Percentiles rank a stretch among this genome's conserved stretches.
phyloP scores from a whole-genome alignment of 306 rosid species.

The Quercus cerris region DNA sequence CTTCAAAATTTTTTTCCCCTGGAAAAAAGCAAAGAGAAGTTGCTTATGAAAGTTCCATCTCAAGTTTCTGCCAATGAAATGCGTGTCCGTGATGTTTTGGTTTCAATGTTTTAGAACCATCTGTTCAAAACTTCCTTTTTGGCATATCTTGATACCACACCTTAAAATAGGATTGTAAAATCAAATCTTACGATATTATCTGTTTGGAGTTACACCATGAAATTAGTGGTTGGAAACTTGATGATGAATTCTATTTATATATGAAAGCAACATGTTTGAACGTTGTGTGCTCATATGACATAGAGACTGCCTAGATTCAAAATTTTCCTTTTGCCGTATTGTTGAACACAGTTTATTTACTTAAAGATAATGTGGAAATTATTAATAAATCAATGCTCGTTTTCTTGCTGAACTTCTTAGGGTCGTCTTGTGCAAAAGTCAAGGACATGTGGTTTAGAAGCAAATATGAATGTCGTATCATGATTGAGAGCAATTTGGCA shows the following conservation, averaged over 20 bases:
- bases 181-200: not conserved
- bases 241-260: not conserved
- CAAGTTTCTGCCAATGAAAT: not conserved
- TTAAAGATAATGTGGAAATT: not conserved
- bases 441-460: slow-evolving; percentile 28
- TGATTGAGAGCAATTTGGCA: slow-evolving; percentile 87
- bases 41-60: not conserved
- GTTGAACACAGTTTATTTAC: not conserved
- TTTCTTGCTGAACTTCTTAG: slow-evolving; percentile 33
- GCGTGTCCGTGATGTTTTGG: not conserved
- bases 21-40: too few species aligned
- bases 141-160: not conserved
- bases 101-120: not conserved
- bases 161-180: not conserved
- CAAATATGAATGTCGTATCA: slow-evolving; percentile 43
- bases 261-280: not conserved
- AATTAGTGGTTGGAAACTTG: not conserved
- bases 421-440: slow-evolving; percentile 33
- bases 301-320: not conserved
- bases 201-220: not conserved
- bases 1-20: too few species aligned
- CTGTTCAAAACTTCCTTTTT: not conserved
- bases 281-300: not conserved
- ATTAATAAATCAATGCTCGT: slow-evolving; percentile 10
- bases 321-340: not conserved